A percentile compares a stretch with the other conserved stretches of the same genome.
Evolutionary conservation across 108 stramenopile species (phyloP).

Genomic region (Pseudonitzschia multiseries): DNA sequence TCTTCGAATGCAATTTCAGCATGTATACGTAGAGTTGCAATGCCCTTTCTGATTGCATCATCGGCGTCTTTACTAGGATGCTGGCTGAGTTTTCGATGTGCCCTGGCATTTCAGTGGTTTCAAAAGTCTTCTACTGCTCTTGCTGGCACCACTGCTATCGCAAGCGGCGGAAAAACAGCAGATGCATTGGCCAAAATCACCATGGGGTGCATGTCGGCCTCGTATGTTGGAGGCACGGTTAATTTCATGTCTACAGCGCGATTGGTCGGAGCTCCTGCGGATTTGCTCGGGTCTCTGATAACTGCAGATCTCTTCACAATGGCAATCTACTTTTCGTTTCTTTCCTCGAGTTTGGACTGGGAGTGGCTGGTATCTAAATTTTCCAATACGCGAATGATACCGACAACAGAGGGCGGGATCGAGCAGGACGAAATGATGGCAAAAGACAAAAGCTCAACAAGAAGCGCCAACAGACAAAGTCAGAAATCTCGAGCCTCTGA

Average conservation of each 20-base stretch:
- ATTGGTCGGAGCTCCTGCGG: slow-evolving; percentile 29
- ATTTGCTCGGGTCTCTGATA: slow-evolving; percentile 62
- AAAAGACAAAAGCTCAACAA: not conserved
- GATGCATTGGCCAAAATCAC: slow-evolving; percentile 39
- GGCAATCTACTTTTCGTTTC: slow-evolving; percentile 67
- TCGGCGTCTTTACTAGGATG: slow-evolving; percentile 69
- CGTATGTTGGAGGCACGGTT: slow-evolving; percentile 75
- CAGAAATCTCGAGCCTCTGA: not conserved
- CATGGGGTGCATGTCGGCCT: slow-evolving; percentile 67
- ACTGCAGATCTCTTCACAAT: slow-evolving; percentile 77
- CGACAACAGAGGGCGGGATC: not conserved
- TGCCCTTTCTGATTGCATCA: slow-evolving; percentile 65
- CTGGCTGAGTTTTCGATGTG: slow-evolving; percentile 31
- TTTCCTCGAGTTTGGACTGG: slow-evolving; percentile 52
- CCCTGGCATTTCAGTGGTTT: slow-evolving; percentile 12
- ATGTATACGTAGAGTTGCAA: slow-evolving; percentile 27
- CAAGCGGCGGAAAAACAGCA: not conserved
- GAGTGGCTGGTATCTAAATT: slow-evolving; percentile 23
- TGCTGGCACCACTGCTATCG: too few relatives aligned
- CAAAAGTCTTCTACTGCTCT: not conserved
- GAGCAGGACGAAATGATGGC: too few relatives aligned
- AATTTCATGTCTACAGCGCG: slow-evolving; percentile 71
- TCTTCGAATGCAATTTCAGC: slow-evolving; percentile 15
- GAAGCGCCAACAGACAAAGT: not conserved
- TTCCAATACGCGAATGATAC: not conserved